These are phyloP conservation scores for Trichoderma koningiopsis DNA, from an alignment of 2,329 filamentous ascomycete species.

Conservation along the genomic window DNA sequence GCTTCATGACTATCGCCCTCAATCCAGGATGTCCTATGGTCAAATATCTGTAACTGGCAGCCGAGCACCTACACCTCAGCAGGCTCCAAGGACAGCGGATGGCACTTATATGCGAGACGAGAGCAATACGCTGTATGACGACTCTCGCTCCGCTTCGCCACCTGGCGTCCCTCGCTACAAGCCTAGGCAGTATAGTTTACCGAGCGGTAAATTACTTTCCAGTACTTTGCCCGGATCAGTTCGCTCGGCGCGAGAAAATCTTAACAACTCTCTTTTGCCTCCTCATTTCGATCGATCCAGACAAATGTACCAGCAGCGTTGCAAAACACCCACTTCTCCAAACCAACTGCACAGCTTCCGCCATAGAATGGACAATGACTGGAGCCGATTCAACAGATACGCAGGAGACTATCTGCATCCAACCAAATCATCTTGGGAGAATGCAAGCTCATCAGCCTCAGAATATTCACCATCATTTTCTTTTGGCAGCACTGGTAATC, in stretches of 20 bases:
- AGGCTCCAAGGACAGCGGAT: conserved; percentile 16
- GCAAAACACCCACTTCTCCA: conserved; percentile 14
- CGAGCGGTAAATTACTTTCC: conserved; percentile 2
- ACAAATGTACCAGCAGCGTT: background rate
- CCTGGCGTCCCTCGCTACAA: conserved; percentile 24
- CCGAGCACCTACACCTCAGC: background rate
- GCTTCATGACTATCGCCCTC: background rate
- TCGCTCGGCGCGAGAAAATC: conserved; percentile 23
- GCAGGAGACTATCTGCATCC: conserved; percentile 8
- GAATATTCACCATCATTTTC: conserved; percentile 15
- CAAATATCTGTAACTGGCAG: conserved; percentile 20
- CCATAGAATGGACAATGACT: conserved; percentile 20
- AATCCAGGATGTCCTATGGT: conserved; percentile 15
- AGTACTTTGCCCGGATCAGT: conserved; percentile 11
- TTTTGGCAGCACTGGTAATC: background rate
- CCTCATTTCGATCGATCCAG: background rate
- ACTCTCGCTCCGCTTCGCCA: conserved; percentile 19
- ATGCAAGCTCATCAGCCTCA: conserved; percentile 6
- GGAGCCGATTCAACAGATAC: conserved; percentile 22
- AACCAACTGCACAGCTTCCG: conserved; percentile 19
- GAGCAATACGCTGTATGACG: background rate
- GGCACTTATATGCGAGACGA: conserved; percentile 25
- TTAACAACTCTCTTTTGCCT: background rate
- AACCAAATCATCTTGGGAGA: background rate
- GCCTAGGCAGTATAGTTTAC: conserved; percentile 21